Percentiles rank a stretch among this genome's conserved stretches.
phyloP scores from a whole-genome alignment of 176 grass and related monocot genomes.

The Oryza punctata region DNA sequence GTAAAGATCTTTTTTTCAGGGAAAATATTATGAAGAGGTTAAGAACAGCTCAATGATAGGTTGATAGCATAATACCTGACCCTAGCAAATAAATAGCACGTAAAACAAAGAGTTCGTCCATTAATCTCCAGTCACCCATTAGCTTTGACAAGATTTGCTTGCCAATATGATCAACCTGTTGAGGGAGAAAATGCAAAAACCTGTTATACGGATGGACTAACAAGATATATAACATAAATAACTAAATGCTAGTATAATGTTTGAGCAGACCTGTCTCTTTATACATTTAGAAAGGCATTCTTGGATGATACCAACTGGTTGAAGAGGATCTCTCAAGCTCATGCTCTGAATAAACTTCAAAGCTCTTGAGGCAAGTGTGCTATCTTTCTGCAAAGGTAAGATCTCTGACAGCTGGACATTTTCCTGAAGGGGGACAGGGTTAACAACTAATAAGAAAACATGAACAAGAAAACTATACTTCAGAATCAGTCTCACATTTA shows the following conservation, averaged over 20 bases:
- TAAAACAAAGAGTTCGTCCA: constrained; percentile 89
- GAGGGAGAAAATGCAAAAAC: constrained; percentile 22
- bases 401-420: constrained; percentile 67
- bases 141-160: constrained; percentile 79
- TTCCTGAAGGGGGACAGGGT: constrained; percentile 54
- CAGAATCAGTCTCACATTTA: constrained; percentile 50
- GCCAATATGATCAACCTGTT: constrained; percentile 85
- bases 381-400: constrained; percentile 85
- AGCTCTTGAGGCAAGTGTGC: constrained; percentile 77
- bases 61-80: constrained; percentile 65
- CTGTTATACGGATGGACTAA: constrained; percentile 23
- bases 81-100: constrained; percentile 93
- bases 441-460: constrained; percentile 32
- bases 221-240: constrained; percentile 25
- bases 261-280: constrained; percentile 76
- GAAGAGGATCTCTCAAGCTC: constrained; percentile 62
- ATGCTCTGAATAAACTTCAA: constrained; percentile 78
- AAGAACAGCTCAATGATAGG: not conserved
- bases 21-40: constrained; percentile 2
- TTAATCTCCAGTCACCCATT: constrained; percentile 92
- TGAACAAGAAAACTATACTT: constrained; percentile 29
- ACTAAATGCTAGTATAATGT: not conserved
- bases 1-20: not conserved
- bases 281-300: constrained; percentile 81
- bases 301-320: constrained; percentile 85